Base-by-base conservation (phyloP, 805 yeast genomes). In the Vanderwaltozyma yarrowii region DNA sequence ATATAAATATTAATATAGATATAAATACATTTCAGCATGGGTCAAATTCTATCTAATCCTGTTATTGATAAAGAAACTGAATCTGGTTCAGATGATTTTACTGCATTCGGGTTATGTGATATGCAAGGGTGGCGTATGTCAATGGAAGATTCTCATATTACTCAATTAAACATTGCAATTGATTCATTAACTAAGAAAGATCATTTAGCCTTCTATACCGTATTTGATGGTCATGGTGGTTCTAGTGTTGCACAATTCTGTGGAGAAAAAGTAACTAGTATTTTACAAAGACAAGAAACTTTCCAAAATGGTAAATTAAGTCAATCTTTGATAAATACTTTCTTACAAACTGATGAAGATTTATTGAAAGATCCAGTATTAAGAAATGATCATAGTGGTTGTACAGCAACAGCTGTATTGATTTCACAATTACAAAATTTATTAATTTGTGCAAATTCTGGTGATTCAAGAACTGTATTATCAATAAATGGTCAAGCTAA, bases 61-160 rank as follows among this genome's bases (percentile, higher is more conserved):
- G 76, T 79, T 46, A 77, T 80, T 16, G 81, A 76, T 38, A 82
- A 71, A 58, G 67, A 71, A 49, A 76, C 88, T 30, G 88, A 80
- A 50, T 62, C 70, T 33, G 87, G 80, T 36, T 74, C 71, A 36
- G 88, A 86, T 60, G 63, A 65, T 38, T 65, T 76, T 47, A 70
- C 83, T 40, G 76, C 82, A n/a, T 92, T 73, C 57, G 97, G 95
- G 32, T 69, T 88, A 39, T 85, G 95, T 21, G 80, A 88, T 45
- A 92, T 92, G 98, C 98, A 92, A 67, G 98, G 98, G 15, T 89
- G 98, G 98, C 78, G 98, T 65, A 80, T 87, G 60, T 76, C 84
- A 43, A 89, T 89, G 98, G 98, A 89, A 61, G 98, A 89, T 63
- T 80, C 96, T 6, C 98, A 89, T 61, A 77, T 88, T 35, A 75